Evolutionary conservation across 441 rosid genomes (phyloP).

Genomic region (Lagerstroemia fauriei): DNA sequence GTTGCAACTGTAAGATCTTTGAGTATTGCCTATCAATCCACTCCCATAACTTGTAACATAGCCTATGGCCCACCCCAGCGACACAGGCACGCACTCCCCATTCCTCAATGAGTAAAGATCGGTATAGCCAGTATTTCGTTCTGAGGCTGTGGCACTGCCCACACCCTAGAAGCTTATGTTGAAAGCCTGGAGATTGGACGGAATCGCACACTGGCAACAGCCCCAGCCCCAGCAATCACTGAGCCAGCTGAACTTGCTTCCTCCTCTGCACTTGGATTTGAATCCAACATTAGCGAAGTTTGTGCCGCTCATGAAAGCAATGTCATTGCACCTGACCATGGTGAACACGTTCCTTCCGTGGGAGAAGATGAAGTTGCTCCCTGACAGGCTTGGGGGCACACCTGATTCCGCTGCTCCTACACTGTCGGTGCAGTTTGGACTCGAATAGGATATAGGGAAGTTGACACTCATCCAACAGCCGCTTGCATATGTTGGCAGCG

Average conservation of each 20-base stretch:
- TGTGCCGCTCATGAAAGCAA: not conserved
- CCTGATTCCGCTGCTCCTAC: too few relatives aligned
- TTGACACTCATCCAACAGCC: not conserved
- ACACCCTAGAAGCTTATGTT: not conserved
- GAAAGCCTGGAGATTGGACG: not conserved
- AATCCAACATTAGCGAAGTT: not conserved
- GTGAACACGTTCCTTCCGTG: not conserved
- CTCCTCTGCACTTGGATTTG: not conserved
- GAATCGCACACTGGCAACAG: not conserved
- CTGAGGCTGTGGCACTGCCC: too few relatives aligned
- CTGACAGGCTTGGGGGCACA: not conserved
- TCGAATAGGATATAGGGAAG: not conserved
- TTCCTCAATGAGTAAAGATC: too few relatives aligned
- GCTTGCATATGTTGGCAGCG: not conserved
- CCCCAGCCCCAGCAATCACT: too few relatives aligned
- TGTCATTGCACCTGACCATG: not conserved
- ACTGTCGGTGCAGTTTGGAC: not conserved
- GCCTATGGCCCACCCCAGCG: too few relatives aligned
- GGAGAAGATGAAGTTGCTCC: slow-evolving; percentile 21
- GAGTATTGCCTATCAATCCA: too few relatives aligned
- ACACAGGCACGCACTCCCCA: too few relatives aligned
- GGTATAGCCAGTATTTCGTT: too few relatives aligned
- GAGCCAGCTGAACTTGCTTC: not conserved
- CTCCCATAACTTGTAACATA: too few relatives aligned
- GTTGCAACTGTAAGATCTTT: too few relatives aligned